A percentile compares a stretch with the other conserved stretches of the same genome.
Evolutionary conservation across 2,329 filamentous ascomycete genomes (phyloP).

Genomic region (Emydomyces testavorans): DNA sequence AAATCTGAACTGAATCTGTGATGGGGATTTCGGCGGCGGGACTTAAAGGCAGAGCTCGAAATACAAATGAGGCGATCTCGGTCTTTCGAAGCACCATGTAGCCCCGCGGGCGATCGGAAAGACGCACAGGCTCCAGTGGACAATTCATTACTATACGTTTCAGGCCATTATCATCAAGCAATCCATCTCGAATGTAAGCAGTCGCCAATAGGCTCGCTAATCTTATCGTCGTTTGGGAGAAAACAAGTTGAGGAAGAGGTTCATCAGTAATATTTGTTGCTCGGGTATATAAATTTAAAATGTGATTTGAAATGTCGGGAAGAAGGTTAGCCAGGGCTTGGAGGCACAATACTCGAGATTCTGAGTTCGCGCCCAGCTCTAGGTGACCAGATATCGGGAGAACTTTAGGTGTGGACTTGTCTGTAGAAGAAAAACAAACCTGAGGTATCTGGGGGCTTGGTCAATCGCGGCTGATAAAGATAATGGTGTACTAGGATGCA

Average conservation of each 20-base stretch:
- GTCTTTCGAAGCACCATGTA: slow-evolving; percentile 43
- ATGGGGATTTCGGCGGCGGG: slow-evolving; percentile 52
- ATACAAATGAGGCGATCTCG: slow-evolving; percentile 53
- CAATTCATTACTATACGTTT: slow-evolving; percentile 49
- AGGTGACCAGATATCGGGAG: slow-evolving; percentile 28
- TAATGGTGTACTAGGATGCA: not conserved
- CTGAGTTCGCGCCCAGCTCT: slow-evolving; percentile 12
- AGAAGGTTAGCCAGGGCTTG: slow-evolving; percentile 43
- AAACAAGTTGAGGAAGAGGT: slow-evolving; percentile 42
- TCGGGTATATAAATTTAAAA: slow-evolving; percentile 45
- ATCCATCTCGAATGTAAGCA: slow-evolving; percentile 41
- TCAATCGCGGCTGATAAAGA: not conserved
- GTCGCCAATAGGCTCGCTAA: slow-evolving; percentile 43
- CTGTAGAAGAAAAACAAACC: slow-evolving; percentile 41
- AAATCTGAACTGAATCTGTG: slow-evolving; percentile 63
- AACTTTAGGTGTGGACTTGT: slow-evolving; percentile 38
- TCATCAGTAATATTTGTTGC: slow-evolving; percentile 43
- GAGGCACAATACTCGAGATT: slow-evolving; percentile 35
- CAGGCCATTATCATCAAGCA: slow-evolving; percentile 40
- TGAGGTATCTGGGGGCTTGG: slow-evolving; percentile 38
- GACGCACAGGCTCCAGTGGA: slow-evolving; percentile 28
- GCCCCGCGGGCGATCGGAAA: slow-evolving; percentile 28
- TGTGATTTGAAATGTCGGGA: slow-evolving; percentile 47
- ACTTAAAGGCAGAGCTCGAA: slow-evolving; percentile 58
- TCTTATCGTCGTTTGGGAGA: slow-evolving; percentile 47